Evolutionary conservation across 768 basidiomycete genomes (phyloP).

Genomic region (Trametes sanguinea): DNA sequence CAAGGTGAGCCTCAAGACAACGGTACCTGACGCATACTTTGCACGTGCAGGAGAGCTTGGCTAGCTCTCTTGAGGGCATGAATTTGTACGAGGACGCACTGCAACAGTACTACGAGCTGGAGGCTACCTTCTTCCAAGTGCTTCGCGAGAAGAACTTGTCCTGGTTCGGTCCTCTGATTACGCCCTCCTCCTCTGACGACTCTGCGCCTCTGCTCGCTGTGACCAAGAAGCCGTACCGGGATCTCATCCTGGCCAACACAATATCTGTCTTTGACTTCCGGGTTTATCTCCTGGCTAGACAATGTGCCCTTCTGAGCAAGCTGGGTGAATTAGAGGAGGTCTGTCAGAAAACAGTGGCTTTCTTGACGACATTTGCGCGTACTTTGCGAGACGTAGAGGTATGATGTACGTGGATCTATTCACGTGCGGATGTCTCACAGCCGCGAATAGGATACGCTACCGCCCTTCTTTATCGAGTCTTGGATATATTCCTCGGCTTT

Average conservation of each 20-base stretch:
- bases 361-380: constrained; percentile 76
- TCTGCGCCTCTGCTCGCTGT: constrained; percentile 77
- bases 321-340: constrained; percentile 71
- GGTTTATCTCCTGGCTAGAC: constrained; percentile 84
- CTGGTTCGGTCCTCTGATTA: constrained; percentile 90
- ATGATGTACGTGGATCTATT: constrained; percentile 15
- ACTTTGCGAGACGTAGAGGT: constrained; percentile 79
- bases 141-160: constrained; percentile 81
- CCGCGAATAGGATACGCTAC: constrained; percentile 45
- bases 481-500: constrained; percentile 94
- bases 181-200: constrained; percentile 70
- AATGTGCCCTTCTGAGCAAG: constrained; percentile 74
- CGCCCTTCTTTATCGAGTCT: constrained; percentile 80
- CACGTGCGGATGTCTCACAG: neutral
- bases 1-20: neutral
- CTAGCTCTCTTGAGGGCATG: constrained; percentile 89
- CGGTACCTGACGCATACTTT: neutral
- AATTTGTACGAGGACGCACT: constrained; percentile 88
- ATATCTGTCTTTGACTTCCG: constrained; percentile 95
- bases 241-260: constrained; percentile 84
- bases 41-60: constrained; percentile 80
- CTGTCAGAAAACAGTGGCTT: constrained; percentile 67
- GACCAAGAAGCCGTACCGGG: constrained; percentile 81
- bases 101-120: constrained; percentile 88
- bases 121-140: constrained; percentile 75